Evolutionary conservation across 345 rosid genomes (phyloP), one percentile per base, ranked within the genome.

Genomic region (Pugionium dolabratum): DNA sequence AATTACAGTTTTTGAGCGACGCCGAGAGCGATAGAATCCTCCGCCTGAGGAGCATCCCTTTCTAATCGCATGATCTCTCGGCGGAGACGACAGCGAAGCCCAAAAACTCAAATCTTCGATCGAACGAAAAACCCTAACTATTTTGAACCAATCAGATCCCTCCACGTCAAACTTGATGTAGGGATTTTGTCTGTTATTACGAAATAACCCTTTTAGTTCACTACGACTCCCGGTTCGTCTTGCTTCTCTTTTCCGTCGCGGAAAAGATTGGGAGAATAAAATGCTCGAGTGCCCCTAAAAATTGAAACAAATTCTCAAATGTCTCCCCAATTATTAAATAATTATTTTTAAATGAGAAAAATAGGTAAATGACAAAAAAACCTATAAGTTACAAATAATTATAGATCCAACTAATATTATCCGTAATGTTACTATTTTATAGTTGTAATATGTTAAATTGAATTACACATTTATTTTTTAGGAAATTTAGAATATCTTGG

Each of bases 41-140:
- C 70, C 75, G 70, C 70, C 70, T 71, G 72, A 73, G 76, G 62
- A 73, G 76, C 76, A 66, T 73, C 8, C 31, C 72, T 31, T 35
- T 18, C 74, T 53, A 53, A 61, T 72, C 62, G 61, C 67, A 73
- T 73, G 43, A 66, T 59, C 62, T 47, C 49, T 66, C 72, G 71
- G 37, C 71, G 76, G 71, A 39, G 76, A 64, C 34, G 61, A 1
- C 61, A 29, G 28, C 71, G 54, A 58, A 50, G 36, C 34, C 48
- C 49, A 10, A 72, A 50, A 50, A 26, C 70, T 25, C 43, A 33
- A 33, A 33, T 6, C 7, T 42, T 34, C 65, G 65, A 61, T 18
- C 45, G 9, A 1, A 63, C 31, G 51, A 54, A 71, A 70, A 71
- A 64, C 65, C 75, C 65, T 56, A 48, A 49, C 8, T 0, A 9